phyloP scores from a whole-genome alignment of 192 early-diverging fungal genomes.

The Irineochytrium annulatum region DNA sequence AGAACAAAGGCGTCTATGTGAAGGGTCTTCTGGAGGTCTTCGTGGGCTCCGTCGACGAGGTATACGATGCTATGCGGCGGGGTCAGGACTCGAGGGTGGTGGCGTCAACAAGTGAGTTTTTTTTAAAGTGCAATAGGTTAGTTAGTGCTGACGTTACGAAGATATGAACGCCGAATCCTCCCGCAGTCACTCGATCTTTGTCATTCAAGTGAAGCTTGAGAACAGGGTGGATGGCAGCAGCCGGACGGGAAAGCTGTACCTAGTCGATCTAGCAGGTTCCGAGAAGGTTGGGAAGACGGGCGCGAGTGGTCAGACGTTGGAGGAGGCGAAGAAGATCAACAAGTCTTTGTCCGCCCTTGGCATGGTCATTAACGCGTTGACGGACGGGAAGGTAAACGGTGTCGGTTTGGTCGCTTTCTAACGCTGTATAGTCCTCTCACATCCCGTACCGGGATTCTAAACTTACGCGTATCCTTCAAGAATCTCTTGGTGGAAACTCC shows the following conservation, averaged over 20 bases:
- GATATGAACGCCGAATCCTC: conserved; percentile 99
- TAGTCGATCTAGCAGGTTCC: conserved; percentile 98
- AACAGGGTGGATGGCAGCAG: conserved; percentile 83
- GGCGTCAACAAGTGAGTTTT: conserved; percentile 77
- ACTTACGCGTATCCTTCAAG: conserved; percentile 98
- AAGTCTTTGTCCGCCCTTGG: conserved; percentile 95
- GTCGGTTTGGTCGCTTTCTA: neutral
- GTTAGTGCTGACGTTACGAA: conserved; percentile 24
- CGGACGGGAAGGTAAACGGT: conserved; percentile 85
- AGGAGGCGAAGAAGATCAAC: conserved; percentile 99
- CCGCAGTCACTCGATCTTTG: conserved; percentile 96
- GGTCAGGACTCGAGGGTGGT: conserved; percentile 85
- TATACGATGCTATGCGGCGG: conserved; percentile 95
- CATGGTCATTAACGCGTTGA: conserved; percentile 99
- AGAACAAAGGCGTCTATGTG: conserved; percentile 93
- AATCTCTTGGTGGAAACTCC: conserved; percentile 99
- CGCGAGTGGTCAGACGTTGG: conserved; percentile 95
- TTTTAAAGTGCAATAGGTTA: conserved; percentile 1
- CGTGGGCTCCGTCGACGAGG: conserved; percentile 90
- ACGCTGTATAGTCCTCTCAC: conserved; percentile 72
- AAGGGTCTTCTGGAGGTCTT: conserved; percentile 97
- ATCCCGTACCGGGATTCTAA: conserved; percentile 99
- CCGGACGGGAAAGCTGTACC: conserved; percentile 86
- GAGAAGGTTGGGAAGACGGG: conserved; percentile 98
- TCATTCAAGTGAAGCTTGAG: conserved; percentile 93